phyloP scores from a whole-genome alignment of 2,329 filamentous ascomycete species.

The Exophiala viscosa region DNA sequence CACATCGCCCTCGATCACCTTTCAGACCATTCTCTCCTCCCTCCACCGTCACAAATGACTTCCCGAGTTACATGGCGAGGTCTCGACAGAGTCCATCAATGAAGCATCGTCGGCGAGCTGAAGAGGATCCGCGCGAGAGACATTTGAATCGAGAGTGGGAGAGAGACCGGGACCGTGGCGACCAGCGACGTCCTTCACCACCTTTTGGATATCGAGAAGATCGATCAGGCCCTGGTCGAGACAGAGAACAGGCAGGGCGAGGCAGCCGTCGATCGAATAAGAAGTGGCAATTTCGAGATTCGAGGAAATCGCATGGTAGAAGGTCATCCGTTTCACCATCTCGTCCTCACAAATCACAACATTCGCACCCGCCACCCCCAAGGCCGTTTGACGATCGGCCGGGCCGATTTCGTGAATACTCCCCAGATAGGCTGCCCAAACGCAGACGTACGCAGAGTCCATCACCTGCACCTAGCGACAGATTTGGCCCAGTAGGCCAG shows the following conservation, averaged over 20 bases:
- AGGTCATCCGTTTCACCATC: slow-evolving; percentile 23
- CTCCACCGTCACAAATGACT: slow-evolving; percentile 35
- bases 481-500: slow-evolving; percentile 27
- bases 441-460: slow-evolving; percentile 29
- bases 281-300: slow-evolving; percentile 20
- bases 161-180: slow-evolving; percentile 31
- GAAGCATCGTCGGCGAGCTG: slow-evolving; percentile 50
- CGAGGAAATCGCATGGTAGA: slow-evolving; percentile 19
- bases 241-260: slow-evolving; percentile 8
- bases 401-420: slow-evolving; percentile 18
- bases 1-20: background rate
- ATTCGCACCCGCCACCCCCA: slow-evolving; percentile 9
- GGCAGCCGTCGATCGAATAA: slow-evolving; percentile 9
- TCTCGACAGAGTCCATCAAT: slow-evolving; percentile 48
- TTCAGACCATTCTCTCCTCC: slow-evolving; percentile 1
- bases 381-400: slow-evolving; percentile 15
- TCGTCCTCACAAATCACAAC: slow-evolving; percentile 10
- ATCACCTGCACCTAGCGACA: slow-evolving; percentile 21
- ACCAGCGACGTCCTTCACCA: slow-evolving; percentile 17
- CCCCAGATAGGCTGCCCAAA: slow-evolving; percentile 22
- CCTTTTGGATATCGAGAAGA: slow-evolving; percentile 14
- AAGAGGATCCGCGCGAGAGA: slow-evolving; percentile 39
- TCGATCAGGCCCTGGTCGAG: slow-evolving; percentile 6
- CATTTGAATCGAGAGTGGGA: slow-evolving; percentile 26
- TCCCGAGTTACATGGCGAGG: slow-evolving; percentile 47